A percentile compares a stretch with the other conserved stretches of the same genome.
Evolutionary conservation across 225 moss, liverwort and hornwort genomes (phyloP).

Genomic region (Rhytidiadelphus loreus): DNA sequence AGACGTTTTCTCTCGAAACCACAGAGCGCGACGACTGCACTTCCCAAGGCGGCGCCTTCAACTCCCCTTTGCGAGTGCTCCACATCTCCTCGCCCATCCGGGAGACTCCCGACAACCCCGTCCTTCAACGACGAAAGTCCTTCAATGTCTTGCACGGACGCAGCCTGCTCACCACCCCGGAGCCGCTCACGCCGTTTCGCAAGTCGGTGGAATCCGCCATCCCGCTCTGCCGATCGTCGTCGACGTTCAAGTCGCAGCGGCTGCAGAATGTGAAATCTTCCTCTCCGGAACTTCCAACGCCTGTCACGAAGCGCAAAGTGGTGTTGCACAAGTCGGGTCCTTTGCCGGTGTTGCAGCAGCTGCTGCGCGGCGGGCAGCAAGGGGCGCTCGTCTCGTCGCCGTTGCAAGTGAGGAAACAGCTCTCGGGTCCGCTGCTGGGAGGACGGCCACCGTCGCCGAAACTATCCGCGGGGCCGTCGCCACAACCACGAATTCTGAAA

Average conservation of each 20-base stretch:
- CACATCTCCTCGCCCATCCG: constrained; percentile 40
- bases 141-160: constrained; percentile 28
- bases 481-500: constrained; percentile 8
- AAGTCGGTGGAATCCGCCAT: constrained; percentile 46
- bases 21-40: constrained; percentile 25
- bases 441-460: constrained; percentile 15
- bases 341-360: constrained; percentile 25
- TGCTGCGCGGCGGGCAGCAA: constrained; percentile 2
- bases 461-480: constrained; percentile 1
- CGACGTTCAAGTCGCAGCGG: constrained; percentile 19
- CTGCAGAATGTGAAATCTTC: constrained; percentile 7
- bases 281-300: not conserved
- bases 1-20: constrained; percentile 29
- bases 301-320: constrained; percentile 6
- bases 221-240: constrained; percentile 25
- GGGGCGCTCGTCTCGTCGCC: constrained; percentile 11
- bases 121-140: constrained; percentile 22
- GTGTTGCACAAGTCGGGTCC: constrained; percentile 33
- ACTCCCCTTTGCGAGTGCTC: constrained; percentile 9
- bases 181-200: constrained; percentile 26
- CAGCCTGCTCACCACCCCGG: constrained; percentile 22
- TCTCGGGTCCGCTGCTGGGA: constrained; percentile 31
- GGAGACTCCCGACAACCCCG: not conserved
- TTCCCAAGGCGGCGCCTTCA: constrained; percentile 6
- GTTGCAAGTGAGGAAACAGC: constrained; percentile 23